Base-by-base conservation (phyloP, 192 early-diverging fungal genomes). In the Chytriomyces confervae region DNA sequence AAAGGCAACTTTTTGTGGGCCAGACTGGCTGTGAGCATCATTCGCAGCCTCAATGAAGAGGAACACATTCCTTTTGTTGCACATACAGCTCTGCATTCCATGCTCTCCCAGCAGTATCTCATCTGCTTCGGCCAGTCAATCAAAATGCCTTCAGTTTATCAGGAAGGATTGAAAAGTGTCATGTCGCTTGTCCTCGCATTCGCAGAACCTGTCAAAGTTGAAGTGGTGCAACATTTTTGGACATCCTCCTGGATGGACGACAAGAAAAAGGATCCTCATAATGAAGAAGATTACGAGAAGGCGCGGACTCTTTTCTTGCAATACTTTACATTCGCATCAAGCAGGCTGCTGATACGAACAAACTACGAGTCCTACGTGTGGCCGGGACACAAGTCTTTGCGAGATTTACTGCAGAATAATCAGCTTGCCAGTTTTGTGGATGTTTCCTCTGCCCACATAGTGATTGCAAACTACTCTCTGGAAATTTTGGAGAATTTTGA, bases 1-100 rank as follows among this genome's bases (percentile, higher is more conserved):
- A 48, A 71, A 60, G 69, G 69, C 8, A 53, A 51, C 29, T 71
- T 71, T 48, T 27, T 71, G 23, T 71, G 69, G 69, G 69, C 69
- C 13, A 71, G 57, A 48, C 43, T 71, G 1, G 69, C 69, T 10
- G 69, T 71, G 23, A 71, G 69, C 24, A 71, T 71, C 29, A 71
- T 71, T 71, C 69, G 69, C 13, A 50, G 57, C 57, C 20, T 71
- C 20, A 71, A 60, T 29, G 49, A 71, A 27, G 69, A 71, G 57
- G 16, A 7, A 16, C 69, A 71, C 24, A 27, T 71, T 1, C 8
- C 53, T 18, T 71, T 53, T 53, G 44, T 71, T 8, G 69, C 69
- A 8, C 69, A 53, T 5, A 71, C 69, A 8, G 69, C 43, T 3
- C 53, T 71, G 1, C 47, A 71, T 23, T 13, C 7, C n/a, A 36